Conservation (phyloP, 106 monocot species). For the Dioscorea zingiberensis region DNA sequence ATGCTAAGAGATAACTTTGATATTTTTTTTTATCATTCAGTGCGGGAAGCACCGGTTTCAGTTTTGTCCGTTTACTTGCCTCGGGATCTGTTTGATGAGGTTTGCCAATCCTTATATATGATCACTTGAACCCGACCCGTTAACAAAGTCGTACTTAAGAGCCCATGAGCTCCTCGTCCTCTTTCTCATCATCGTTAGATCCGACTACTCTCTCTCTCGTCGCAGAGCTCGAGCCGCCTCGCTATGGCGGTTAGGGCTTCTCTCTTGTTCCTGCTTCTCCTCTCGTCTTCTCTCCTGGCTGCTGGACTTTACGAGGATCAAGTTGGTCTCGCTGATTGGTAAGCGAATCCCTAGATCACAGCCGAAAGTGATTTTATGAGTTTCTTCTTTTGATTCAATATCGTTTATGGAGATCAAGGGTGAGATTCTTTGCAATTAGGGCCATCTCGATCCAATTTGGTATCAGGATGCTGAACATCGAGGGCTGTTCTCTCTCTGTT, state of each 20-base stretch:
- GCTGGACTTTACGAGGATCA: background rate
- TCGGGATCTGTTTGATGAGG: background rate
- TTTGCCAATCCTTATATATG: background rate
- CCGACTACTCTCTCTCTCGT: background rate
- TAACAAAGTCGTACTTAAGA: background rate
- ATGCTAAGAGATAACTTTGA: no score
- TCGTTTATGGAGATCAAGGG: background rate
- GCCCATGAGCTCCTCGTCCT: background rate
- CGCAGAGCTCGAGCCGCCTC: background rate
- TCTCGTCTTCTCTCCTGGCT: background rate
- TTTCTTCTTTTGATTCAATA: background rate
- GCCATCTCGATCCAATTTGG: background rate
- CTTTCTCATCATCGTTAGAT: background rate
- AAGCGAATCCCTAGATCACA: background rate
- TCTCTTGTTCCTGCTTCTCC: background rate
- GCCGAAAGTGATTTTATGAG: background rate
- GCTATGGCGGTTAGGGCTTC: constrained; percentile 6
- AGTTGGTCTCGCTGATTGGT: background rate
- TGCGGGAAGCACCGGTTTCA: background rate
- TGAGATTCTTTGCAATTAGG: background rate
- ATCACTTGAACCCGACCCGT: background rate
- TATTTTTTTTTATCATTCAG: no score
- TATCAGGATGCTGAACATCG: background rate
- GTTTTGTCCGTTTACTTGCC: background rate
- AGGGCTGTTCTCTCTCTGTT: no score